Evolutionary conservation across 2,329 filamentous ascomycete genomes (phyloP), one percentile per base, ranked within the genome.

Genomic region (Ophiostoma pallidulum): DNA sequence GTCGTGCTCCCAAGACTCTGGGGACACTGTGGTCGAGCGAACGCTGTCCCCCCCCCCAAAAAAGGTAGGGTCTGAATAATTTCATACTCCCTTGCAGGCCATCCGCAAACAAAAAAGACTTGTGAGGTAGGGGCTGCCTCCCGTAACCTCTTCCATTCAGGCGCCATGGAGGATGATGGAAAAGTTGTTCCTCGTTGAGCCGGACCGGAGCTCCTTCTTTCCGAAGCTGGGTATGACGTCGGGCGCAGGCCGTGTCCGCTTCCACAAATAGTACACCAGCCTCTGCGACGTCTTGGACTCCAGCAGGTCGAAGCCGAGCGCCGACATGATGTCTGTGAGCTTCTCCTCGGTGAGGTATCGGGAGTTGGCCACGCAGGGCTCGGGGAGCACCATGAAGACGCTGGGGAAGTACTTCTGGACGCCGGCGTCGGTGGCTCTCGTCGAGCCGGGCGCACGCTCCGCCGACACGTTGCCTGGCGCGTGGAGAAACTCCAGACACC

Each of bases 261-360:
- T 77, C 85, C 90, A 96, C n/a, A 97, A 71, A 54, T 89, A 90
- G 64, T 95, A 97, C 19, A 87, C 80, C 43, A 98, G 70, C 64
- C 95, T 94, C 38, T 82, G 74, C 1, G 86, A 92, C 54, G 80
- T 70, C 66, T 94, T 96, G 54, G 72, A 75, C 57, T 78, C 70
- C 9, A 74, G 62, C 57, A 81, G 65, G 12, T 64, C 64, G 62
- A 90, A 97, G 1, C 91, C 90, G 32, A 98, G 65, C 41, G 75
- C 77, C 3, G 64, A 62, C 86, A 97, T 88, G 51, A 98, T 86
- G 4, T 73, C 71, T 8, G 75, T 64, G 19, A 98, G 65, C 44
- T 78, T 75, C 16, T 70, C 63, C 53, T 90, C 80, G 47, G 87
- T 82, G 60, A 95, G 77, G 61, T 98, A 98, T 43, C 92, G 78